These are phyloP conservation scores for Comarum palustre DNA, from an alignment of 306 rosid species.

Conservation along the genomic window DNA sequence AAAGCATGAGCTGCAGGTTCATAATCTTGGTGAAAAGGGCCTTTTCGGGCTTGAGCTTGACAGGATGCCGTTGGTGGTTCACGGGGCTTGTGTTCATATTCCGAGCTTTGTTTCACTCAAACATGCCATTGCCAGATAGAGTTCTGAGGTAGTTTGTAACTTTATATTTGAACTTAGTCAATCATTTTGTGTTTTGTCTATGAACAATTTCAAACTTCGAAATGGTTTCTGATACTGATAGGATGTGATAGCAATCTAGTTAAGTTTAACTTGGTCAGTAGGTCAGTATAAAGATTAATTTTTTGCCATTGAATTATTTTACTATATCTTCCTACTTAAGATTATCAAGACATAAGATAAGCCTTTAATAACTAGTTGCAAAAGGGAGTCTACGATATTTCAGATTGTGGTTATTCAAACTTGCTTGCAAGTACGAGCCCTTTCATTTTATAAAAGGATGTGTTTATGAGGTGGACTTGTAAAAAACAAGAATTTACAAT, in stretches of 20 bases:
- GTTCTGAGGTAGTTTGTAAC: background rate
- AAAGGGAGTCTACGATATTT: background rate
- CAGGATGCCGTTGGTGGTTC: constrained; percentile 3
- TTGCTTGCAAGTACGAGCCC: background rate
- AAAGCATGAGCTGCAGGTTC: background rate
- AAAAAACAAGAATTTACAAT: background rate
- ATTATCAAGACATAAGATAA: background rate
- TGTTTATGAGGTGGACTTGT: background rate
- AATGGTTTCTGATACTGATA: background rate
- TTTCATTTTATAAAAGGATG: background rate
- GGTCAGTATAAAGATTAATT: background rate
- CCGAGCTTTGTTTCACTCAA: constrained; percentile 6
- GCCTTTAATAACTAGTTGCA: background rate
- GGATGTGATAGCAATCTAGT: background rate
- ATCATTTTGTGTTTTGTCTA: background rate
- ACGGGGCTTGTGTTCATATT: constrained; percentile 5
- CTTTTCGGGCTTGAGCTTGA: background rate
- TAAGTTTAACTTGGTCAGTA: background rate
- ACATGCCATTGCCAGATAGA: background rate
- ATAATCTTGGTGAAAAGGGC: background rate
- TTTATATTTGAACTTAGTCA: background rate
- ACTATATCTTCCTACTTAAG: background rate
- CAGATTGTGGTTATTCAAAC: background rate
- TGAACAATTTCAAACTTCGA: background rate
- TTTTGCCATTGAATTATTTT: background rate